Evolutionary conservation across 179 eudicot genomes (phyloP).

Genomic region (Beta lomatogona): DNA sequence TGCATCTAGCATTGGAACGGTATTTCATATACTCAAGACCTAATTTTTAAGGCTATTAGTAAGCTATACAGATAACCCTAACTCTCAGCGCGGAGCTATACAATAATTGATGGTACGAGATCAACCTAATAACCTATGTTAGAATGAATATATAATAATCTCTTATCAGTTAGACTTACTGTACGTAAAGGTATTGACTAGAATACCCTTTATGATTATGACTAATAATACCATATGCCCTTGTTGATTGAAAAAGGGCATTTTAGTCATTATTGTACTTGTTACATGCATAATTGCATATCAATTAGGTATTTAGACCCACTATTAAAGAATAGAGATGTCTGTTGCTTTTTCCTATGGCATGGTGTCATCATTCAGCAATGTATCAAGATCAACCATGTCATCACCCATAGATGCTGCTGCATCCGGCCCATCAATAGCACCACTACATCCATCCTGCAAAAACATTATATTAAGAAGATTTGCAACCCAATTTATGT

Average conservation of each 20-base stretch:
- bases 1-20: no score
- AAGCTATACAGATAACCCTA: neutral
- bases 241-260: no score
- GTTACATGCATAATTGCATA: no score
- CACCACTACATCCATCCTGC: conserved; percentile 43
- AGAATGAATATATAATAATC: no score
- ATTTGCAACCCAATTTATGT: neutral
- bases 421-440: conserved; percentile 36
- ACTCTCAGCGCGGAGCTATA: neutral
- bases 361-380: conserved; percentile 45
- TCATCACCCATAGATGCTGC: conserved; percentile 45
- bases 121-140: neutral
- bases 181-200: no score
- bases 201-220: no score
- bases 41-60: no score
- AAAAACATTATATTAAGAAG: neutral
- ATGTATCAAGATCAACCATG: conserved; percentile 47
- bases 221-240: no score
- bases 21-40: no score
- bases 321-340: neutral
- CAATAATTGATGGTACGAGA: neutral
- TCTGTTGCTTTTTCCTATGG: conserved; percentile 13
- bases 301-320: no score
- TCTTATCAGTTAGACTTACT: no score
- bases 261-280: no score